Evolutionary conservation across 2,329 filamentous ascomycete genomes (phyloP).

Genomic region (Emergomyces orientalis): DNA sequence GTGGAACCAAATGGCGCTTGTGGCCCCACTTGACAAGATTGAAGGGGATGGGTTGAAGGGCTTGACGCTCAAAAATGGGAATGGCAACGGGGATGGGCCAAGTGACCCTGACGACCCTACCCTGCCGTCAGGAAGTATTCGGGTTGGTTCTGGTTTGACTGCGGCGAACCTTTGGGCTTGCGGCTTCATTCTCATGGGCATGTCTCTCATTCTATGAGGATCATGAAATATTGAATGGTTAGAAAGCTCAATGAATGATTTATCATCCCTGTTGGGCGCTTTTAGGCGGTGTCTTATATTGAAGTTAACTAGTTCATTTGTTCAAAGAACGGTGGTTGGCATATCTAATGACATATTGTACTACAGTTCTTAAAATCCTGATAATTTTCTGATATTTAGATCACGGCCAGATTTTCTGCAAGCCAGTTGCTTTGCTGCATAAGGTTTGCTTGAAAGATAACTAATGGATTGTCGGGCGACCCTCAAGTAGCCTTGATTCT

Average conservation of each 20-base stretch:
- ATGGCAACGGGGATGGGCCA: neutral
- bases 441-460: neutral
- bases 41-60: constrained; percentile 17
- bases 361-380: neutral
- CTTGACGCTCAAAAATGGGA: neutral
- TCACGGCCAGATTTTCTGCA: neutral
- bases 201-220: neutral
- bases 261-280: neutral
- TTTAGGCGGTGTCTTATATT: neutral
- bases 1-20: constrained; percentile 51
- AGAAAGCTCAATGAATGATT: neutral
- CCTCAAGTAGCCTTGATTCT: no score
- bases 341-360: neutral
- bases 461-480: no score
- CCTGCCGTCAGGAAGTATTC: neutral
- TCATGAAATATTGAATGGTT: neutral
- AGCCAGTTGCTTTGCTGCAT: neutral
- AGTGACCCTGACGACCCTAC: neutral
- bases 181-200: neutral
- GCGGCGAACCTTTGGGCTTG: neutral
- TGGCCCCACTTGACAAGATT: constrained; percentile 39
- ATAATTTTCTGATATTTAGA: neutral
- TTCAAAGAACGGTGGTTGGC: neutral
- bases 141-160: neutral
- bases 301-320: neutral